Evolutionary conservation across 169 alveolate genomes (phyloP), one percentile per base, ranked within the genome.

Genomic region (Plasmodium fragile): DNA sequence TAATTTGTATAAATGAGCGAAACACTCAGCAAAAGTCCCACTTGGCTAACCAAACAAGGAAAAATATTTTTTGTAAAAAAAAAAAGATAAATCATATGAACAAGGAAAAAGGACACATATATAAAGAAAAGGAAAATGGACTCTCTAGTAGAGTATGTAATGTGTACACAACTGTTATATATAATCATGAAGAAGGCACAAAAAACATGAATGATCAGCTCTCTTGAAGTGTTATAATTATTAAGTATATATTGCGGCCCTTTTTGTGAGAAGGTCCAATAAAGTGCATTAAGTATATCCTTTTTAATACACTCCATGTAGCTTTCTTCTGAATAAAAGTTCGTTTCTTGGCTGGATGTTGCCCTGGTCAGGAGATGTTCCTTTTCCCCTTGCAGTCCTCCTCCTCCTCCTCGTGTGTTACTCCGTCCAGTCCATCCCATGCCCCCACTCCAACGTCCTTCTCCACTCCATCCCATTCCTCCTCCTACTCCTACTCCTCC

Each of bases 231-330:
- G 30, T 84, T 84, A n/a, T 84, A 72, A 8, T 77, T 84, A 18
- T n/a, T 75, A 28, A 72, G 22, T 30, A 84, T 72, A 69, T 84
- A 84, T 4, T 73, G 39, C 25, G 78, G 28, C 55, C 93, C 93
- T 10, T 84, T 84, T 73, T 84, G 28, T 22, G 55, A 53, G 43
- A 43, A 73, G 39, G 53, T 2, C 93, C 93, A 84, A 4, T 84
- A 18, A 6, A 53, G 69, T 22, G 70, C 80, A 32, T 72, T 84
- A 18, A 30, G 59, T 69, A 84, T 5, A n/a, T 84, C 93, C 30
- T 73, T 84, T 43, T 75, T 72, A 16, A 84, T 30, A 22, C 65
- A n/a, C 77, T 43, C 34, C 8, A 83, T 13, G n/a, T 10, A 8
- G 36, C 25, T 84, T 32, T 49, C 49, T 10, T 73, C 69, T 4